Evolutionary conservation across 1,284 basidiomycete genomes (phyloP), one percentile per base, ranked within the genome.

Genomic region (Trichosporon asahii): DNA sequence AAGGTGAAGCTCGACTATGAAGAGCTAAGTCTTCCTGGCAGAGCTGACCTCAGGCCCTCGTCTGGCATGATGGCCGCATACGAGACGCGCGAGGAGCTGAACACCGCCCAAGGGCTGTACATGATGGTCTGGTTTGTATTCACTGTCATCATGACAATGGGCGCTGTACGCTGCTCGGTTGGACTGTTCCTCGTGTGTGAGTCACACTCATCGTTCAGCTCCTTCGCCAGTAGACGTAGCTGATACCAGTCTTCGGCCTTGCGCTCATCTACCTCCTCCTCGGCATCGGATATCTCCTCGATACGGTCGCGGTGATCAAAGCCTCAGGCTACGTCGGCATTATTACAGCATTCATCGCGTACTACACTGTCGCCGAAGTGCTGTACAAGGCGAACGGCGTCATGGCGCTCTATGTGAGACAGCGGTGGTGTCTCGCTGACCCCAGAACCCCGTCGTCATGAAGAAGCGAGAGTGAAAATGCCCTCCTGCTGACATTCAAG

Each of bases 111-210:
- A 4, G 79, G 82, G 0, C 78, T 83, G 69, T 82, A 79, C 72
- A 74, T 74, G 55, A 73, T 76, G 49, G 72, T 66, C 21, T 74
- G 73, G 73, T 70, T 70, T 44, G 63, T 70, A 15, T 72, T 74
- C 37, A 74, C 70, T 33, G 46, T 71, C 29, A 60, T 76, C 53
- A 68, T 73, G 73, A 66, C 78, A 57, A 57, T 91, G 66, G 89
- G 86, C 2, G 83, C 90, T 0, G 80, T 92, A 12, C 88, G 90
- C 61, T 88, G 87, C 61, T 90, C 87, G 70, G 63, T 90, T 23
- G 87, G 86, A 0, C 87, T 92, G 67, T 85, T 89, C 49, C 75
- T 85, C 0, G 85, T 94, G 14, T 90, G 70, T 74, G 37, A 68
- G 70, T 70, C 37, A 7, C 5, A 44, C 8, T 44, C 18, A n/a